Conservation (phyloP, 2,329 filamentous ascomycete species). For the Epichloe glyceriae region DNA sequence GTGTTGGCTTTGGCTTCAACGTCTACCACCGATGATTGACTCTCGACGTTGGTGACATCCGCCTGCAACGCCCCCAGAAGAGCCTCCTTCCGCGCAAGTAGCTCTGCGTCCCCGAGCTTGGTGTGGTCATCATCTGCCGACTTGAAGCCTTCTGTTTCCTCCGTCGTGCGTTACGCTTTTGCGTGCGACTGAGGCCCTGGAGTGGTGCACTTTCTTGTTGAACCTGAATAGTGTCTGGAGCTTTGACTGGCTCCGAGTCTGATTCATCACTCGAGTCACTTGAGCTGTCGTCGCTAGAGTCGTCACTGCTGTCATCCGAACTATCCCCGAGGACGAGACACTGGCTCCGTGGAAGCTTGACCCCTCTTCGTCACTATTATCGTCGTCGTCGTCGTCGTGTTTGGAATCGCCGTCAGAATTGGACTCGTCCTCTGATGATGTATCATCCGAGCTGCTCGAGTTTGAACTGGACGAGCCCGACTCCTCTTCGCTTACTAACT, state of each 20-base stretch:
- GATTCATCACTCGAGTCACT: constrained; percentile 9
- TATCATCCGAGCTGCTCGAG: constrained; percentile 7
- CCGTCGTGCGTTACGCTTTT: constrained; percentile 39
- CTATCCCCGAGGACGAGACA: neutral
- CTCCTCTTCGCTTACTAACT: constrained; percentile 5
- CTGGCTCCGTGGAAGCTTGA: neutral
- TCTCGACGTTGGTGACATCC: neutral
- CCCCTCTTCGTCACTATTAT: neutral
- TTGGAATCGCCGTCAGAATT: neutral
- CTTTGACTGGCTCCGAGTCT: constrained; percentile 9
- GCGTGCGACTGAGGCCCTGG: constrained; percentile 29
- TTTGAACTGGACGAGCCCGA: neutral
- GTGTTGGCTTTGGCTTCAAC: neutral
- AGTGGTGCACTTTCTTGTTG: constrained; percentile 11
- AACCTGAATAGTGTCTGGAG: neutral
- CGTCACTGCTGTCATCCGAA: constrained; percentile 5
- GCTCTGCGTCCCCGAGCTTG: constrained; percentile 12
- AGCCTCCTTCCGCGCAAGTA: constrained; percentile 27
- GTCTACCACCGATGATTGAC: neutral
- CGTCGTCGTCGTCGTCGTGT: neutral
- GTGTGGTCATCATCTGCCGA: neutral
- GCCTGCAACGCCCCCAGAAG: constrained; percentile 16
- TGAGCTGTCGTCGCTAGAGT: constrained; percentile 11
- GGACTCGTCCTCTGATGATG: constrained; percentile 2
- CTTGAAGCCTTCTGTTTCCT: constrained; percentile 21